Evolutionary conservation across 441 rosid genomes (phyloP).

Genomic region (Dalechampia spathulata): DNA sequence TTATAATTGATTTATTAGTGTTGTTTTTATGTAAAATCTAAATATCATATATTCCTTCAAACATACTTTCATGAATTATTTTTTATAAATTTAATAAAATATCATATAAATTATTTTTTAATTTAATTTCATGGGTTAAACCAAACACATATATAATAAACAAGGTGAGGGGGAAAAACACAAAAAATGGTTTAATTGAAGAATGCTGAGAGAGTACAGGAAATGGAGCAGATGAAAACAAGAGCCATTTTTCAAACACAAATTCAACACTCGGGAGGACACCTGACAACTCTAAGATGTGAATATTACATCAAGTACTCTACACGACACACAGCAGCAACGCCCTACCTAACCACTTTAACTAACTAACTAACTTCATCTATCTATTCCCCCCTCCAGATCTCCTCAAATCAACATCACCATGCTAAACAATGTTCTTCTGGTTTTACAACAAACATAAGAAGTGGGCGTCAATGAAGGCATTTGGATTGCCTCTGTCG

Average conservation of each 20-base stretch:
- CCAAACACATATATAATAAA: too few species aligned
- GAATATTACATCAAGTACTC: conserved; percentile 33
- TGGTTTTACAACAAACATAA: conserved; percentile 31
- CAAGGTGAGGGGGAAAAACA: too few species aligned
- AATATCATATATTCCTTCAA: too few species aligned
- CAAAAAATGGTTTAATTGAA: too few species aligned
- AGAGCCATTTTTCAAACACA: conserved; percentile 6
- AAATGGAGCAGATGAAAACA: too few species aligned
- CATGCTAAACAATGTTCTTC: conserved; percentile 8
- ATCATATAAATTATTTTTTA: too few species aligned
- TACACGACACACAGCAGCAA: conserved; percentile 29
- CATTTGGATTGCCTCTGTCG: conserved; percentile 21
- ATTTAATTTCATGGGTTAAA: too few species aligned
- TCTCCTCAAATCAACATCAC: conserved; percentile 15
- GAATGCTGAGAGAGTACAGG: too few species aligned
- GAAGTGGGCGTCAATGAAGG: conserved; percentile 15
- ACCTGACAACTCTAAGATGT: conserved; percentile 15
- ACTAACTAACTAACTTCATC: conserved; percentile 22
- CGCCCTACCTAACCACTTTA: conserved; percentile 25
- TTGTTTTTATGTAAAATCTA: too few species aligned
- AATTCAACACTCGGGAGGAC: conserved; percentile 7
- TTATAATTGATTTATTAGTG: too few species aligned
- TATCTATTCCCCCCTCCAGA: conserved; percentile 16
- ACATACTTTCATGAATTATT: too few species aligned
- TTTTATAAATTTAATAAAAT: too few species aligned